Evolutionary conservation across 1,284 basidiomycete genomes (phyloP).

Genomic region (Puccinia hordei): DNA sequence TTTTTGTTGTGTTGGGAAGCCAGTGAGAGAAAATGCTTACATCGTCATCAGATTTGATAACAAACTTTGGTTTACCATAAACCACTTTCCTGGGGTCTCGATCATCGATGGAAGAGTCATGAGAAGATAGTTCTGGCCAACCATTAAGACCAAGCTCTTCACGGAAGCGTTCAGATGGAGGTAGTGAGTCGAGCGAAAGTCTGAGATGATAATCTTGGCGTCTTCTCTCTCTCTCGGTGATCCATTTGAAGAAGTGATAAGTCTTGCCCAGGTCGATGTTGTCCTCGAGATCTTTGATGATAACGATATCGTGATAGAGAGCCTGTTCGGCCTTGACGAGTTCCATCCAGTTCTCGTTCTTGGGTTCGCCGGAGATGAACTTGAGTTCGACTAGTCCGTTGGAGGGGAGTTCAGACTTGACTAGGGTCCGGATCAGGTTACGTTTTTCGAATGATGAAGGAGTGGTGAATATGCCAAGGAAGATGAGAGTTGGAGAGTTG

Average conservation of each 20-base stretch:
- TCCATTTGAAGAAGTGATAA: conserved; percentile 26
- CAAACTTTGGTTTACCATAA: conserved; percentile 21
- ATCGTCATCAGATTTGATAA: conserved; percentile 46
- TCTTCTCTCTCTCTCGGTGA: not conserved
- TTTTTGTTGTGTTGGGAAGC: too few species aligned
- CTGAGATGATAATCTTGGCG: not conserved
- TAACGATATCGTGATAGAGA: conserved; percentile 20
- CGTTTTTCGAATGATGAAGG: conserved; percentile 15
- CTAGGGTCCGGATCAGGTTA: conserved; percentile 23
- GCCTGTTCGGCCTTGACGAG: conserved; percentile 33
- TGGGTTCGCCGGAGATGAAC: conserved; percentile 39
- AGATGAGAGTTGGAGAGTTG: conserved; percentile 2
- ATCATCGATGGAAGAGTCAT: conserved; percentile 16
- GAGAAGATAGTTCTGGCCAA: not conserved
- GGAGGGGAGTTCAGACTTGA: conserved; percentile 33
- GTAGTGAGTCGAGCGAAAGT: not conserved
- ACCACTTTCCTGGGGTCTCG: conserved; percentile 22
- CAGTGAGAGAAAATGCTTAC: conserved; percentile 10
- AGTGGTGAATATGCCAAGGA: conserved; percentile 42
- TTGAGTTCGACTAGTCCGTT: conserved; percentile 24
- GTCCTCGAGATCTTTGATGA: conserved; percentile 13
- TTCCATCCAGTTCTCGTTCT: conserved; percentile 31
- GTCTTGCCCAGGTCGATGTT: conserved; percentile 45
- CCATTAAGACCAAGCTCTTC: not conserved
- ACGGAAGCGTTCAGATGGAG: not conserved